Evolutionary conservation across 257 asterid genomes (phyloP), one percentile per base, ranked within the genome.

Genomic region (Solanum paucissectum): DNA sequence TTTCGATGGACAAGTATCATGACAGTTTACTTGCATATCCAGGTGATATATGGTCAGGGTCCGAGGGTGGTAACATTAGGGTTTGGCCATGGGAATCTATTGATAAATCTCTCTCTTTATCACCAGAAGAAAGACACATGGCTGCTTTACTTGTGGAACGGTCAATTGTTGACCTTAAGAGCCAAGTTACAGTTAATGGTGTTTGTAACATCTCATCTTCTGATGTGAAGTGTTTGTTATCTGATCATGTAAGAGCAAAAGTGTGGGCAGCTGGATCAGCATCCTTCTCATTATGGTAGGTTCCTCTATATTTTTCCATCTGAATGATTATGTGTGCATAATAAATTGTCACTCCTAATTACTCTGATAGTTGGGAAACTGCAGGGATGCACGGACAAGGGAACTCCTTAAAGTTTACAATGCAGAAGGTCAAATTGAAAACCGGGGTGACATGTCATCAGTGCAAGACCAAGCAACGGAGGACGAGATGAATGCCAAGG

Each of bases 31-130:
- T 44, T 46, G 40, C 62, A 84, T 69, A 23, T 90, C 27, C 86
- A 97, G 99, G 99, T 90, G 99, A 97, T 90, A 60, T 97, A 84
- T 97, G 99, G 99, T 89, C 99, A 29, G 99, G 99, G 33, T 93
- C 98, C 16, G 98, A 97, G 88, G 91, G 93, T 16, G 99, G 99
- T 37, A 32, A 21, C 27, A 93, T 97, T 81, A 93, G 94, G 89
- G 92, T 97, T 82, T 97, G 99, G 98, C 98, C 95, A 32, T 94
- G 98, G 98, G 98, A 95, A 94, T 89, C 94, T 25, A 84, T 94
- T 84, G 98, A 97, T 79, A 97, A 95, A 88, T 97, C 99, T 82
- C 89, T 95, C 7, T 91, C 96, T 75, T 90, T 97, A 36, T 93
- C 99, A 10, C 93, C 92, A 0, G 99, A 96, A 93, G 99, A 95